Evolutionary conservation across 768 basidiomycete species (phyloP).

Genomic region (Clathrus columnatus): DNA sequence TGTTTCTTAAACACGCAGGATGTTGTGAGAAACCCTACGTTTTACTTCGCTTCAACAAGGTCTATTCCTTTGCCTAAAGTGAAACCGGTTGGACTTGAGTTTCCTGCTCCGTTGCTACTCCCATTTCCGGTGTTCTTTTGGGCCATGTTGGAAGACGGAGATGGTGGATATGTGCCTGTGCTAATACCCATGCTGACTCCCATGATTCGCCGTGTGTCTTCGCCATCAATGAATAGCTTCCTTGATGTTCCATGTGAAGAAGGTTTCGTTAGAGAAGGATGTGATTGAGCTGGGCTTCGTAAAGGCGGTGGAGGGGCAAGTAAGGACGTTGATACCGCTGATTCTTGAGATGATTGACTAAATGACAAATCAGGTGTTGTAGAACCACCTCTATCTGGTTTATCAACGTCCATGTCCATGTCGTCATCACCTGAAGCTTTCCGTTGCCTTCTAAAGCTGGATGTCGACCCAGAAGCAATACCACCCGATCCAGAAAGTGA

Average conservation of each 20-base stretch:
- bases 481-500: too few relatives aligned
- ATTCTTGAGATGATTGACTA: constrained; percentile 3
- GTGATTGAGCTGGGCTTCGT: not conserved
- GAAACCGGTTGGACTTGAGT: not conserved
- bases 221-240: constrained; percentile 3
- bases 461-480: not conserved
- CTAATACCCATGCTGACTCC: not conserved
- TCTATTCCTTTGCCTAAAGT: constrained; percentile 7
- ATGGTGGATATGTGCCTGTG: not conserved
- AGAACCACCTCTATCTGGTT: not conserved
- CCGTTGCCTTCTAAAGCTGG: too few relatives aligned
- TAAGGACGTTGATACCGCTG: not conserved
- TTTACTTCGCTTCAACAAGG: constrained; percentile 8
- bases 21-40: not conserved
- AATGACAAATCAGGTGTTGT: not conserved
- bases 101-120: not conserved
- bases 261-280: not conserved
- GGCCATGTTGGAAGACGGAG: not conserved
- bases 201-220: not conserved
- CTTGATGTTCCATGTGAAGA: not conserved
- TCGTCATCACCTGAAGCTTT: not conserved
- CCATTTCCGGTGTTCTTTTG: not conserved
- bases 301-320: constrained; percentile 1
- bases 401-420: not conserved
- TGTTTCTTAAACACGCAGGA: not conserved